Evolutionary conservation across 306 rosid species (phyloP).

Genomic region (Citrullus mucosospermus): DNA sequence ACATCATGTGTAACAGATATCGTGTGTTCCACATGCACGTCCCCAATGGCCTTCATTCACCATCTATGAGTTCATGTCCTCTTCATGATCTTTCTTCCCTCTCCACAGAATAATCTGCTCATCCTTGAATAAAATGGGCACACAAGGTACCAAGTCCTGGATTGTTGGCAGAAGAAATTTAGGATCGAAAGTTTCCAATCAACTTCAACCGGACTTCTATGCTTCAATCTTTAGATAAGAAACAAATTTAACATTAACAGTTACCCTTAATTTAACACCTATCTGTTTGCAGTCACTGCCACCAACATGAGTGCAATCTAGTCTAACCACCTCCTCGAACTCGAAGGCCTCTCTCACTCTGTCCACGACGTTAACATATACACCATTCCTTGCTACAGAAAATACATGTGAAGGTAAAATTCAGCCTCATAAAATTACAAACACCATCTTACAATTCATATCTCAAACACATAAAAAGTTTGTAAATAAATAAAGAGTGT

Average conservation of each 20-base stretch:
- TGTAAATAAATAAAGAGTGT: background rate
- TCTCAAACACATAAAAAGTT: background rate
- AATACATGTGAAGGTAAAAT: background rate
- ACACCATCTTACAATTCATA: background rate
- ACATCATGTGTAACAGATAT: background rate
- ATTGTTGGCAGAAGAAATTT: background rate
- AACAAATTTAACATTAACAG: background rate
- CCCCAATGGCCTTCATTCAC: background rate
- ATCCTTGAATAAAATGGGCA: conserved; percentile 78
- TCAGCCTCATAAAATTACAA: background rate
- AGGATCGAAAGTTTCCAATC: background rate
- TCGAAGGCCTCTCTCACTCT: conserved; percentile 63
- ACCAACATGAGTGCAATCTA: conserved; percentile 73
- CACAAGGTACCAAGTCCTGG: conserved; percentile 79
- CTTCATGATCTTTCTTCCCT: conserved; percentile 36
- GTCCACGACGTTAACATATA: conserved; percentile 65
- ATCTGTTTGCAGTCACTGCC: conserved; percentile 74
- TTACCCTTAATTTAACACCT: conserved; percentile 73
- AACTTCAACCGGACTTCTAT: background rate
- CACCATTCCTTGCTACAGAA: conserved; percentile 80
- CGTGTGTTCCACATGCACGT: background rate
- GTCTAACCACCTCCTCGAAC: conserved; percentile 68
- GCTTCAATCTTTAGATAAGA: background rate
- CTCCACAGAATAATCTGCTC: conserved; percentile 90
- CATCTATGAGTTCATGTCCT: conserved; percentile 7